These are phyloP conservation scores for Paramecium primaurelia DNA, from an alignment of 73 alveolate genomes.

Conservation along the genomic window DNA sequence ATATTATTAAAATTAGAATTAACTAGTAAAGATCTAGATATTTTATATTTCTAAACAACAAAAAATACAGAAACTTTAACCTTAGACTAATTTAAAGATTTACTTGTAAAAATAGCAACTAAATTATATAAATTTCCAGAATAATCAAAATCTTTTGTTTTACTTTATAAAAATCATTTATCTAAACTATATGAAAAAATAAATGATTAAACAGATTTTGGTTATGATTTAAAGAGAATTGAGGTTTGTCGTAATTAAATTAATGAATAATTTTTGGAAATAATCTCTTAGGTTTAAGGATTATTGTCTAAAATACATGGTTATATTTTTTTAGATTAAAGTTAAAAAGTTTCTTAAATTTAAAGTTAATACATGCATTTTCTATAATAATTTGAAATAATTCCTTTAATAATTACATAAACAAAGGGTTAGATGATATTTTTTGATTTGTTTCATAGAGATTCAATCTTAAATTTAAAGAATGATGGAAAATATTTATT, in stretches of 20 bases:
- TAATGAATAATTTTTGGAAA: not conserved
- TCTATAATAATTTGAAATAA: not conserved
- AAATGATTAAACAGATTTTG: not conserved
- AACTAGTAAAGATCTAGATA: not conserved
- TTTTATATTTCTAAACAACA: not conserved
- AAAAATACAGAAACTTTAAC: constrained; percentile 7
- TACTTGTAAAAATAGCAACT: not conserved
- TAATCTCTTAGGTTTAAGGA: not conserved
- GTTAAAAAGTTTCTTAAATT: not conserved
- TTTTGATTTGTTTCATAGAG: not conserved
- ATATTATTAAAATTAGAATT: not conserved
- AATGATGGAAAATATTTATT: constrained; percentile 7
- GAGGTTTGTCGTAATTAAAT: not conserved
- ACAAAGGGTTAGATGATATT: constrained; percentile 1
- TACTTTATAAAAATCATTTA: not conserved
- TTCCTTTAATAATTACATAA: not conserved
- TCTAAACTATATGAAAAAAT: not conserved
- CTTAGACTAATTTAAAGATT: not conserved
- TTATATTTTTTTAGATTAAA: not conserved
- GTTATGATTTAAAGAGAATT: not conserved
- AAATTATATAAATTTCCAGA: not conserved
- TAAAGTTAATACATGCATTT: not conserved
- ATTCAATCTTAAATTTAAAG: not conserved
- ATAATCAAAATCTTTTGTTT: not conserved
- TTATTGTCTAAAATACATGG: not conserved